Evolutionary conservation across 1,139 yeast genomes (phyloP).

Genomic region (Blastobotrys petasosporus): DNA sequence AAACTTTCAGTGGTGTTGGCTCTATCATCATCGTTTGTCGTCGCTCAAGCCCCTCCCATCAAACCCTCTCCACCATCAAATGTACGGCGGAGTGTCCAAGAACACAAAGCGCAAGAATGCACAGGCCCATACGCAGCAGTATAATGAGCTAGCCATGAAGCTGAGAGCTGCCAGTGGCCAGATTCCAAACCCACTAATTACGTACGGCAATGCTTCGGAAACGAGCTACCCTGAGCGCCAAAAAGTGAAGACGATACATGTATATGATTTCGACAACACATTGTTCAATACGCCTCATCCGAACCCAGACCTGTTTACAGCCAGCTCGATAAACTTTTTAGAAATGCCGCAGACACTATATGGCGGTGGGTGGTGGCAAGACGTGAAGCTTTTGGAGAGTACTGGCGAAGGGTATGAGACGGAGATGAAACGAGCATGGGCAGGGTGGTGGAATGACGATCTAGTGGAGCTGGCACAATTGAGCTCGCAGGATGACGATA

Average conservation of each 20-base stretch:
- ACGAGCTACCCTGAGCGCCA: neutral
- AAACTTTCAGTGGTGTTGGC: too few species aligned
- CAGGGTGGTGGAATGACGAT: constrained; percentile 40
- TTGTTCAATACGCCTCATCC: constrained; percentile 42
- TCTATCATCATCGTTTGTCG: too few species aligned
- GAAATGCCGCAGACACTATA: constrained; percentile 26
- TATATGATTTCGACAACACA: constrained; percentile 47
- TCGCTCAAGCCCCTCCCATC: neutral
- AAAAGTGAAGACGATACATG: constrained; percentile 29
- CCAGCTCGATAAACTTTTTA: constrained; percentile 28
- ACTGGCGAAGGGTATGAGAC: constrained; percentile 34
- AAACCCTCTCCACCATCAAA: neutral
- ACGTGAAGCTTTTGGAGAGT: constrained; percentile 33
- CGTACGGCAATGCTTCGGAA: neutral
- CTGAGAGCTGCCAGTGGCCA: constrained; percentile 6
- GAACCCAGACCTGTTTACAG: constrained; percentile 35
- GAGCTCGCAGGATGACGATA: constrained; percentile 33
- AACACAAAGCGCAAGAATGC: constrained; percentile 1
- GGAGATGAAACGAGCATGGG: constrained; percentile 29
- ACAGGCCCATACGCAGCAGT: constrained; percentile 2
- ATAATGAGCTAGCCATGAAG: constrained; percentile 7
- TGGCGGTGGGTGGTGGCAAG: constrained; percentile 46
- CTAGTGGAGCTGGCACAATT: constrained; percentile 32
- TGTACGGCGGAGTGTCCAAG: neutral
- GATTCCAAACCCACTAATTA: constrained; percentile 7